phyloP scores from a whole-genome alignment of 805 yeast genomes.

The Saccharomycopsis fibuligera region DNA sequence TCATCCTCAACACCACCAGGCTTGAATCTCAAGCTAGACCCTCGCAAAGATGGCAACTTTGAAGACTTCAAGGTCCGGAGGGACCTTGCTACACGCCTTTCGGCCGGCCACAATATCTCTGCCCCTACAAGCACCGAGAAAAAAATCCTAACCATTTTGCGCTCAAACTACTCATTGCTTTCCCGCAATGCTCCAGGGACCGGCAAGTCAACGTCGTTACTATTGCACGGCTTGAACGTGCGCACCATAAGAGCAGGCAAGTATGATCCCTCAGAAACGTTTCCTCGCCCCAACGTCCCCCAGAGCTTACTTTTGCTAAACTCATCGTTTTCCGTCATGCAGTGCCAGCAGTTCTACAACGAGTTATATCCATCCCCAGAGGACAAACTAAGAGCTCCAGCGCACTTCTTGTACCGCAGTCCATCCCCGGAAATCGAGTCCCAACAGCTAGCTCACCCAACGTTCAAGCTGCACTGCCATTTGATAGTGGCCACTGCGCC shows the following conservation, averaged over 20 bases:
- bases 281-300: not conserved
- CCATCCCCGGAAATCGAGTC: too few relatives aligned
- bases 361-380: too few relatives aligned
- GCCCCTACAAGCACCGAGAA: constrained; percentile 6
- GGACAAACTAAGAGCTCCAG: not conserved
- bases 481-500: constrained; percentile 6
- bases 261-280: not conserved
- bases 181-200: constrained; percentile 1
- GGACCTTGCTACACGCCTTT: too few relatives aligned
- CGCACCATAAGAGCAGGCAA: too few relatives aligned
- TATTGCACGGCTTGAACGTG: constrained; percentile 4
- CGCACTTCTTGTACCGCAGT: not conserved
- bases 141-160: constrained; percentile 3
- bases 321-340: constrained; percentile 2
- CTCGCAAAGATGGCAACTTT: too few relatives aligned
- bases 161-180: not conserved
- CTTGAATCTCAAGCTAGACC: too few relatives aligned
- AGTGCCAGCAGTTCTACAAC: too few relatives aligned
- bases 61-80: too few relatives aligned
- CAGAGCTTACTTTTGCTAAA: constrained; percentile 2
- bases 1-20: too few relatives aligned
- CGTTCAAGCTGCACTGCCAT: too few relatives aligned
- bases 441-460: too few relatives aligned
- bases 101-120: too few relatives aligned
- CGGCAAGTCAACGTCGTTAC: constrained; percentile 7